Evolutionary conservation across 2,329 filamentous ascomycete genomes (phyloP).

Genomic region (Dothideomycetes sp.): DNA sequence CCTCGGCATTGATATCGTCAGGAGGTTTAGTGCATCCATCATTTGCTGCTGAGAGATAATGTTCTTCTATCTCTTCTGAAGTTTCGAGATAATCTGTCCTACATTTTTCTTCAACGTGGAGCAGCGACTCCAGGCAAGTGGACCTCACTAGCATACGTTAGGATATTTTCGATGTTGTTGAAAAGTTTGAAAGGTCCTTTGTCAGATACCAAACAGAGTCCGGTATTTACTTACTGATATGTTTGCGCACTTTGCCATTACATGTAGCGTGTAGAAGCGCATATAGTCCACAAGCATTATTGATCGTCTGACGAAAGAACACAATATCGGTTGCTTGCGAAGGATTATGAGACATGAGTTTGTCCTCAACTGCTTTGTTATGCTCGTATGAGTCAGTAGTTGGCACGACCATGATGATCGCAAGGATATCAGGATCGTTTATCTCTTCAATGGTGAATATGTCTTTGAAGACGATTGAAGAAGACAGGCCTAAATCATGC

Average conservation of each 20-base stretch:
- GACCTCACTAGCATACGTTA: background rate
- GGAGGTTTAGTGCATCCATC: background rate
- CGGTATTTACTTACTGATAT: background rate
- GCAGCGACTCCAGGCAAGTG: background rate
- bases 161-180: too few species aligned
- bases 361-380: background rate
- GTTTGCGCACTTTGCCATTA: background rate
- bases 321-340: background rate
- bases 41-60: background rate
- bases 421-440: background rate
- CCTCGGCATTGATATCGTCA: background rate
- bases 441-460: background rate
- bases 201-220: too few species aligned
- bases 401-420: background rate
- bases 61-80: background rate
- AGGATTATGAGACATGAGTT: background rate
- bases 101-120: background rate
- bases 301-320: background rate
- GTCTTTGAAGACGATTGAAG: background rate
- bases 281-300: constrained; percentile 1
- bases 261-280: background rate
- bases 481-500: background rate
- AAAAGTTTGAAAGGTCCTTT: background rate
- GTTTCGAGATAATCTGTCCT: background rate
- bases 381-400: background rate